Base-by-base conservation (phyloP, 768 basidiomycete genomes). In the Boletales sp. region DNA sequence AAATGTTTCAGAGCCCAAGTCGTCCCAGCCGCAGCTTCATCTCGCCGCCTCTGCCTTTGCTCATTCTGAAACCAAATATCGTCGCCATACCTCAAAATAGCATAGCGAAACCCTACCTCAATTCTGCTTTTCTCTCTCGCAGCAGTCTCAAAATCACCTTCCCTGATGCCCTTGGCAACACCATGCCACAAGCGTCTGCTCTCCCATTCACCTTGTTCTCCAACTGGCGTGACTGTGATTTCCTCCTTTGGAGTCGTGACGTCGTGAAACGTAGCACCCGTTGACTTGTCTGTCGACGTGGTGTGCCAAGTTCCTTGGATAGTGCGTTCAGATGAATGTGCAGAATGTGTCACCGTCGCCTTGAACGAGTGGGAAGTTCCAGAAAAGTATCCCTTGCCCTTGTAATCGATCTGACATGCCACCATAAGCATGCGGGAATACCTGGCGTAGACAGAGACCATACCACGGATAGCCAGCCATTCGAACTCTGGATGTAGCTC, bases 291-390 rank as follows among this genome's bases (percentile, higher is more conserved):
- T 62, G 82, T 84, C 56, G 82, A 83, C 4, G 72, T 78, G 48
- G 80, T 76, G 58, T 87, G 82, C 93, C 93, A 95, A 10, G 81
- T 80, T 28, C 93, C 93, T 62, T 93, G 89, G 37, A 88, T 68
- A 19, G 83, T 68, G 60, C 81, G 74, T 54, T 66, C 61, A n/a
- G 64, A 67, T 46, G 53, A 66, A 57, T 71, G 69, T 40, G 76
- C 72, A 37, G 80, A 74, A 11, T 80, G 80, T 0, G 77, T 65
- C n/a, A 92, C 66, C 1, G 76, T 76, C 10, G 95, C 92, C 68
- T 93, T 94, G 81, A 94, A 96, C 4, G 84, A 75, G 72, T 99
- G 95, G 4, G 90, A 83, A 67, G 93, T 94, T 48, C 95, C 94
- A 33, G 83, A 81, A 66, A 97, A 91, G 73, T 94, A 98, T 25